Conservation (phyloP, 202 grass and related monocot species). For the Panicum hallii region DNA sequence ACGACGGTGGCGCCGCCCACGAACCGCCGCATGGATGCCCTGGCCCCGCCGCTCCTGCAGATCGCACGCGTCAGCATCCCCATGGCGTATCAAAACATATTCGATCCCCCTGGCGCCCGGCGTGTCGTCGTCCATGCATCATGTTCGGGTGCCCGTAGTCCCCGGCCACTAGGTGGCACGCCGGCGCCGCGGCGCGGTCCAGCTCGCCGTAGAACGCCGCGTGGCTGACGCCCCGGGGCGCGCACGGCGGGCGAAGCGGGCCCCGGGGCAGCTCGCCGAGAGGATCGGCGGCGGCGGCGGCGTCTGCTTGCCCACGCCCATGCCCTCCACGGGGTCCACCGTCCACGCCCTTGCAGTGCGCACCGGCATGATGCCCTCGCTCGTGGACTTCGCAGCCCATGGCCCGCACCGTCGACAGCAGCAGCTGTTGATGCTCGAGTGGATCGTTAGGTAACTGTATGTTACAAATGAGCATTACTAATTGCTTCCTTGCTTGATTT, state of each 20-base stretch:
- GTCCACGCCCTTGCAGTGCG: conserved; percentile 28
- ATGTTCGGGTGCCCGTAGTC: conserved; percentile 87
- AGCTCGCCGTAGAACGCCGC: conserved; percentile 64
- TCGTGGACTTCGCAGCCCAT: too few species aligned
- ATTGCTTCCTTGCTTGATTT: too few species aligned
- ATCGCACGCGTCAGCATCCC: conserved; percentile 51
- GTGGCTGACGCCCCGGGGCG: conserved; percentile 71
- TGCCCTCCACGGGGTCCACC: conserved; percentile 89
- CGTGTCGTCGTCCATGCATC: conserved; percentile 91
- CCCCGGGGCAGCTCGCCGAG: conserved; percentile 61
- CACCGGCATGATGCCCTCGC: too few species aligned
- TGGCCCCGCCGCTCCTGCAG: conserved; percentile 64
- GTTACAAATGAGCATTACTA: too few species aligned
- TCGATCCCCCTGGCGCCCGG: conserved; percentile 53
- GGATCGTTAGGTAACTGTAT: too few species aligned
- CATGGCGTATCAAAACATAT: too few species aligned
- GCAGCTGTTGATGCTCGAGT: too few species aligned
- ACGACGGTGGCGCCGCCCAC: conserved; percentile 52
- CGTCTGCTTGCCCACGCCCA: conserved; percentile 65
- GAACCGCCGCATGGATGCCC: conserved; percentile 78
- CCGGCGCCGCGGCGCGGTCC: neutral
- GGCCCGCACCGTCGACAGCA: too few species aligned
- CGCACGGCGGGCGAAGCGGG: conserved; percentile 62
- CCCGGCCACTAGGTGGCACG: conserved; percentile 73
- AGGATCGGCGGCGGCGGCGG: conserved; percentile 60